Conservation (phyloP, 2,329 filamentous ascomycete genomes). For the Alternaria metachromatica region DNA sequence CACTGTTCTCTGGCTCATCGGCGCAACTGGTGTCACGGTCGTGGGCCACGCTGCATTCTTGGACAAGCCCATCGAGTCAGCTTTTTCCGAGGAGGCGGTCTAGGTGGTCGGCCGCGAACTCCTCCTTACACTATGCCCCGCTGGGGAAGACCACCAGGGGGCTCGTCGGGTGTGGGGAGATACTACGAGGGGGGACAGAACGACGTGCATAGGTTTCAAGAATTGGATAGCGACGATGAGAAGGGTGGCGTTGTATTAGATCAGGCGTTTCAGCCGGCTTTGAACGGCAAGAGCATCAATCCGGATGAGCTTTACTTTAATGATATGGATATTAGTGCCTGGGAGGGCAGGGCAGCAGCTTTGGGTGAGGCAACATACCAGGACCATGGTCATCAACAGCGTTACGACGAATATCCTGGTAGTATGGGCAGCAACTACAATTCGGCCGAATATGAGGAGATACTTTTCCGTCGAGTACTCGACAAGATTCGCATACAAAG, state of each 20-base stretch:
- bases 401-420: conserved; percentile 55
- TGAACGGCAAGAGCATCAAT: conserved; percentile 44
- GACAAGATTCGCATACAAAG: conserved; percentile 81
- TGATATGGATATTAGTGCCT: conserved; percentile 54
- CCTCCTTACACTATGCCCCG: conserved; percentile 90
- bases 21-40: conserved; percentile 91
- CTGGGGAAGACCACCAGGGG: conserved; percentile 99
- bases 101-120: conserved; percentile 99
- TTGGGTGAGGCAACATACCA: conserved; percentile 57
- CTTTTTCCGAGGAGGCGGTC: conserved; percentile 99
- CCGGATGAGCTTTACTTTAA: conserved; percentile 58
- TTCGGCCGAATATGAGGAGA: conserved; percentile 68
- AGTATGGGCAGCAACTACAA: conserved; percentile 48
- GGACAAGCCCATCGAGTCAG: conserved; percentile 99
- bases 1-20: conserved; percentile 93
- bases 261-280: conserved; percentile 43
- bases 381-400: conserved; percentile 58
- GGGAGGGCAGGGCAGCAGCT: conserved; percentile 48
- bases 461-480: conserved; percentile 77
- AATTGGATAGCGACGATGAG: conserved; percentile 65
- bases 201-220: conserved; percentile 65
- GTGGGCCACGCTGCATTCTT: conserved; percentile 93
- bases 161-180: conserved; percentile 57
- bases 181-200: conserved; percentile 57
- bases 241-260: conserved; percentile 54